Conservation (phyloP, 148 eudicot species). For the Spergularia marina region DNA sequence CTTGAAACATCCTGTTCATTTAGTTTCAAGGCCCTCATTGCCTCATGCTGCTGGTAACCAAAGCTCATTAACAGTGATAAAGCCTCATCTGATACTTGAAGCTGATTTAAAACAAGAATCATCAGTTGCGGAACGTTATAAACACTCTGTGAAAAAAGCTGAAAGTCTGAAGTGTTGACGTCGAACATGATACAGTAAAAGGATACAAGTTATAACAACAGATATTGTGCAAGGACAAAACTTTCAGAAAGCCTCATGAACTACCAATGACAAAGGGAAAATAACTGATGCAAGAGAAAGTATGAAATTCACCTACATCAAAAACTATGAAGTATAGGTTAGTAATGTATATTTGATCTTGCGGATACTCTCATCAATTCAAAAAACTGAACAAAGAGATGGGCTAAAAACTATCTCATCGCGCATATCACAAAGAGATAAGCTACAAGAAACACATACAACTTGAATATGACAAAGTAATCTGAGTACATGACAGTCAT, state of each 20-base stretch:
- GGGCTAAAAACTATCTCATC: no score
- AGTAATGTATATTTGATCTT: neutral
- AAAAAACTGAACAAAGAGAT: neutral
- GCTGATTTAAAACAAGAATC: constrained; percentile 49
- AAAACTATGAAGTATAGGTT: neutral
- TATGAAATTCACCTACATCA: no score
- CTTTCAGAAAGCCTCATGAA: no score
- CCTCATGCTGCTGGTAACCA: constrained; percentile 75
- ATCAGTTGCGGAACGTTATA: neutral
- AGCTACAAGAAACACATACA: no score
- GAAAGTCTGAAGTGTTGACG: no score
- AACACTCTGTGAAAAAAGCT: no score
- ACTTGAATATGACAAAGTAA: neutral
- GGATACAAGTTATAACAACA: no score
- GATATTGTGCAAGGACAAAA: no score
- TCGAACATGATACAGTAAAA: no score
- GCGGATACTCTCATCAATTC: no score
- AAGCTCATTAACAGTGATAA: constrained; percentile 70
- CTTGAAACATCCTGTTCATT: constrained; percentile 64
- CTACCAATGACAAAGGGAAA: no score
- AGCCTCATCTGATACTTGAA: constrained; percentile 88
- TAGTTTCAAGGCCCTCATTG: constrained; percentile 81
- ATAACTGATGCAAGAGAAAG: neutral
- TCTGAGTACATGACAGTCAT: neutral
- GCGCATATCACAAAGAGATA: no score